Base-by-base conservation (phyloP, 2,329 filamentous ascomycete species). In the Colletotrichum horii region DNA sequence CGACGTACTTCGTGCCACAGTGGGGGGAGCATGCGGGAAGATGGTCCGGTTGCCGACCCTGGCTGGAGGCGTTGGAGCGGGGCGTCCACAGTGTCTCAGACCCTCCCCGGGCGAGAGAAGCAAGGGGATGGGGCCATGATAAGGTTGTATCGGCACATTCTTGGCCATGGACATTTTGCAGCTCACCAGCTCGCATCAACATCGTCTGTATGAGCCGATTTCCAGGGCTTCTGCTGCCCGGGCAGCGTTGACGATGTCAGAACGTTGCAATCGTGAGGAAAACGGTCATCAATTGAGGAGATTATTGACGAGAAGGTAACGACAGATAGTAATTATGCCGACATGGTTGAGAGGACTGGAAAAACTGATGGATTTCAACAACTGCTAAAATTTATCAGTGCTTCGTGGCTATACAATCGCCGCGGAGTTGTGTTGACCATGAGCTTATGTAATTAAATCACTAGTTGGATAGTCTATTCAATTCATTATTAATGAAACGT, bases 11-110 rank as follows among this genome's bases (percentile, higher is more conserved):
- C 58, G 16, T 48, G 8, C 28, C n/a, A 48, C 14, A 19, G 9
- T 19, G 15, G 34, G 24, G 38, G 38, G 9, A 3, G 28, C n/a
- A 26, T 48, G 34, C 22, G 62, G 62, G 24, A 48, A 48, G 62
- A 48, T 48, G 62, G 36, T 24, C 62, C 62, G 62, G 62, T 22
- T 26, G 36, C 62, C 62, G 62, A 48, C 43, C 62, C 15, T 48
- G 62, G 62, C 24, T 38, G 19, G 16, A 28, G 62, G 62, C n/a
- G 36, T 22, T 36, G 32, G 9, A 32, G 34, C 30, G n/a, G 22
- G 34, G 61, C 55, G 16, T 12, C 26, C 22, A 36, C 34, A 15
- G 34, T 38, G 60, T 64, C 60, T 64, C 60, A 64, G 43, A 48
- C 43, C 43, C 60, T 64, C 22, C n/a, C 60, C n/a, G 60, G 32